Evolutionary conservation across 495 filamentous ascomycete species (phyloP).

Genomic region (Penicillium fimorum): DNA sequence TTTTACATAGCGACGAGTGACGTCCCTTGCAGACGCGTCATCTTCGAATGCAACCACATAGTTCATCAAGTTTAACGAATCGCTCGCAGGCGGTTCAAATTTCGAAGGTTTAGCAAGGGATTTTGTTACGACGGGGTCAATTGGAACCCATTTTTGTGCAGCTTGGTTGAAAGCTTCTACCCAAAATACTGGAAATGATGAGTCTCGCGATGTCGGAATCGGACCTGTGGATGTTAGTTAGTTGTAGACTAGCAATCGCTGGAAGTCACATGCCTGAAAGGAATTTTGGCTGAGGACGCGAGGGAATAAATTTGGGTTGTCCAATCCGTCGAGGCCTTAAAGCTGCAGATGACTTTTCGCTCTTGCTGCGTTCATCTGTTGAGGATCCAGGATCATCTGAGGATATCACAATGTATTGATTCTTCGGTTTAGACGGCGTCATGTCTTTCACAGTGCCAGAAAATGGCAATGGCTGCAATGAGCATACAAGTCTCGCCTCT

Average conservation of each 20-base stretch:
- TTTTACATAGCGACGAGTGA: constrained; percentile 76
- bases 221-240: constrained; percentile 20
- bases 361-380: constrained; percentile 24
- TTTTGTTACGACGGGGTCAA: constrained; percentile 80
- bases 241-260: not conserved
- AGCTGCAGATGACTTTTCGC: constrained; percentile 16
- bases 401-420: constrained; percentile 38
- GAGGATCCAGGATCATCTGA: constrained; percentile 38
- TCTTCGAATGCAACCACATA: constrained; percentile 88
- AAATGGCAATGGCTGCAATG: constrained; percentile 80
- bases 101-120: constrained; percentile 70
- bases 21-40: constrained; percentile 71
- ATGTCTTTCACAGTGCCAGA: constrained; percentile 54
- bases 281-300: constrained; percentile 17
- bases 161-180: constrained; percentile 84
- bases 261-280: constrained; percentile 10
- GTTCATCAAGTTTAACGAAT: constrained; percentile 67
- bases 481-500: constrained; percentile 87
- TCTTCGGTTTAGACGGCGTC: constrained; percentile 38
- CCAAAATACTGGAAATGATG: constrained; percentile 84
- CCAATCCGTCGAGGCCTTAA: constrained; percentile 39
- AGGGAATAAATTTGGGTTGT: constrained; percentile 41
- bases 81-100: constrained; percentile 77
- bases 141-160: constrained; percentile 83
- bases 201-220: constrained; percentile 35